Base-by-base conservation (phyloP, 148 eudicot genomes). In the Rhododendron simsii region DNA sequence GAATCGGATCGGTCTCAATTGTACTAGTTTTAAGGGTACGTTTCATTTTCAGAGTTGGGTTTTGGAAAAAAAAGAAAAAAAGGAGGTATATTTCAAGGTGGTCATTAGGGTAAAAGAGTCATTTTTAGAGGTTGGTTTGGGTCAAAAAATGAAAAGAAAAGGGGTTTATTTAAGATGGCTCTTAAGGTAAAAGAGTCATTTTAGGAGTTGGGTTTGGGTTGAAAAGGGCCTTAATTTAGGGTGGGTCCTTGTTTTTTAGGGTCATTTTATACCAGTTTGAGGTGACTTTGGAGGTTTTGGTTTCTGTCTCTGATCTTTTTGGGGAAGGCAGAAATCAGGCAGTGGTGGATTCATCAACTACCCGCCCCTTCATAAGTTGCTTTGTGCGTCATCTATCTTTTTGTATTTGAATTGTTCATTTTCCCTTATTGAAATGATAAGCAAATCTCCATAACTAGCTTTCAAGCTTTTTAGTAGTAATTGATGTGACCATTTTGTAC, bases 311-410 rank as follows among this genome's bases (percentile, higher is more conserved):
- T 28, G 47, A 28, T 28, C 21, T 80, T 82, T 85, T 85, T 30
- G 35, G 65, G 79, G 79, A 57, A 61, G 85, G 44, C 84, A 82
- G 84, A 77, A 85, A 85, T 5, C 26, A 71, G 84, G 89, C 88
- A 80, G 88, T 35, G 91, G 82, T 85, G 84, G 89, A 84, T 11
- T 79, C 37, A 71, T 78, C 84, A 50, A 87, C 86, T 81, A 85
- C 86, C 89, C 86, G 85, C 89, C 81, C 28, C 86, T 63, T 83
- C 82, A 71, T 84, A 3, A 71, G 28, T n/a, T 48, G 13, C 44
- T 57, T 15, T 7, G 28, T 67, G 14, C 5, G 53, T 59, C 50
- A 8, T 82, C 1, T 85, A 33, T 37, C n/a, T 44, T 9, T 85
- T 85, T 39, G 41, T 53, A 50, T 80, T 50, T 28, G 18, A 28